phyloP scores from a whole-genome alignment of 768 basidiomycete genomes.

The Collybia nuda region DNA sequence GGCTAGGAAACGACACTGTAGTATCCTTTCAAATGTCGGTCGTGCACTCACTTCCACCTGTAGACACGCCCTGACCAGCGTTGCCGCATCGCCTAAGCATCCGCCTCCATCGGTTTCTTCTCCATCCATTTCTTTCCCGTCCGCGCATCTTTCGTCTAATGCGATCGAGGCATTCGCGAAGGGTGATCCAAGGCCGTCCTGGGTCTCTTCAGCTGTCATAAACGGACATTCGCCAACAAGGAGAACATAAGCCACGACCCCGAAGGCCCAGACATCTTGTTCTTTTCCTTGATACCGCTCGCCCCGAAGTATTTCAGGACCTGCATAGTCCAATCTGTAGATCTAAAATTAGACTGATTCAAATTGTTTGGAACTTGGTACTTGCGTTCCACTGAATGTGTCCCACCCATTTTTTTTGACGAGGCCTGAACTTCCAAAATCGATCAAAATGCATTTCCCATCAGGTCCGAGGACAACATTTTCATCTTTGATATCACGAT shows the following conservation, averaged over 20 bases:
- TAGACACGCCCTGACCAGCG: conserved; percentile 82
- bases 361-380: conserved; percentile 18
- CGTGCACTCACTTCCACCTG: conserved; percentile 75
- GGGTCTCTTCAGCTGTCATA: conserved; percentile 87
- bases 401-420: conserved; percentile 87
- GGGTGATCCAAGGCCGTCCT: conserved; percentile 76
- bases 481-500: conserved; percentile 98
- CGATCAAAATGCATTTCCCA: conserved; percentile 89
- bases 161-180: conserved; percentile 76
- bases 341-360: conserved; percentile 7
- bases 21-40: conserved; percentile 83
- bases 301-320: conserved; percentile 93
- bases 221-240: conserved; percentile 92
- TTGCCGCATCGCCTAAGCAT: conserved; percentile 79
- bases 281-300: conserved; percentile 95
- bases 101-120: conserved; percentile 84
- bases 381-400: conserved; percentile 91
- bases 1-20: conserved; percentile 79
- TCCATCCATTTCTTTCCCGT: conserved; percentile 70
- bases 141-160: conserved; percentile 78
- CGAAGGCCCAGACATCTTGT: conserved; percentile 98
- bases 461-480: conserved; percentile 83
- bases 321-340: conserved; percentile 85
- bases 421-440: conserved; percentile 92
- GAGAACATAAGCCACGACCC: conserved; percentile 94